Percentiles rank a stretch among this genome's conserved stretches.
Conservation (phyloP, 805 yeast genomes). For the Metschnikowia henanensis region DNA sequence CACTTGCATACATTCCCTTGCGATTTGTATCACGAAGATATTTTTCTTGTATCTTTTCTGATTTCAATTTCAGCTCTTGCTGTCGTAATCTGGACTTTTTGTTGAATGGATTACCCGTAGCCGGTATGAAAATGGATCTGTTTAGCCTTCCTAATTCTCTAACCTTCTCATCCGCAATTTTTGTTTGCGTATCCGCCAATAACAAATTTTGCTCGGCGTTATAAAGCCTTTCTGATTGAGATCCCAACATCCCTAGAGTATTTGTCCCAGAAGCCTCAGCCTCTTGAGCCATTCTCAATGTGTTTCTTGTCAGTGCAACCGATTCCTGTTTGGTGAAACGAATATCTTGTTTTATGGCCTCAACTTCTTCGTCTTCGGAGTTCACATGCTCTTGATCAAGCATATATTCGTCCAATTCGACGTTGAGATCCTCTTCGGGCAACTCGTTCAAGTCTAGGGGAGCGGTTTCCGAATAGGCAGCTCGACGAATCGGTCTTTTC, state of each 20-base stretch:
- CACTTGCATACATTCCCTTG: conserved; percentile 58
- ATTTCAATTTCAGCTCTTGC: conserved; percentile 67
- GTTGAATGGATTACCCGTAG: conserved; percentile 82
- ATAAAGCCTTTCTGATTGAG: conserved; percentile 86
- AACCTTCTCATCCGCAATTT: conserved; percentile 81
- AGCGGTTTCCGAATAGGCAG: conserved; percentile 20
- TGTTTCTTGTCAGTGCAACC: conserved; percentile 80
- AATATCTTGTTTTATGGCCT: conserved; percentile 78
- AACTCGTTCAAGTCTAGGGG: conserved; percentile 33
- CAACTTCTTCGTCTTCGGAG: conserved; percentile 84
- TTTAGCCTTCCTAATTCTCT: conserved; percentile 75
- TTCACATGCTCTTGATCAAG: conserved; percentile 43
- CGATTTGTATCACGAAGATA: conserved; percentile 60
- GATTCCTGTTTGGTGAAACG: conserved; percentile 86
- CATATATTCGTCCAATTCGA: conserved; percentile 34
- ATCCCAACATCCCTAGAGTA: conserved; percentile 87
- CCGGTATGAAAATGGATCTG: conserved; percentile 79
- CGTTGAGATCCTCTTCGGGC: conserved; percentile 37
- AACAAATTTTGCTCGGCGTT: conserved; percentile 76
- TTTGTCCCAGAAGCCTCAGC: conserved; percentile 54
- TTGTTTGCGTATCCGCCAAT: conserved; percentile 76
- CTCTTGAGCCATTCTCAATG: conserved; percentile 55
- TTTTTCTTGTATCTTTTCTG: conserved; percentile 62
- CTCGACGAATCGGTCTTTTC: conserved; percentile 22
- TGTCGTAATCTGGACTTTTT: conserved; percentile 71